A percentile compares a stretch with the other conserved stretches of the same genome.
phyloP scores from a whole-genome alignment of 305 asterid genomes.

The Plantago lanceolata region DNA sequence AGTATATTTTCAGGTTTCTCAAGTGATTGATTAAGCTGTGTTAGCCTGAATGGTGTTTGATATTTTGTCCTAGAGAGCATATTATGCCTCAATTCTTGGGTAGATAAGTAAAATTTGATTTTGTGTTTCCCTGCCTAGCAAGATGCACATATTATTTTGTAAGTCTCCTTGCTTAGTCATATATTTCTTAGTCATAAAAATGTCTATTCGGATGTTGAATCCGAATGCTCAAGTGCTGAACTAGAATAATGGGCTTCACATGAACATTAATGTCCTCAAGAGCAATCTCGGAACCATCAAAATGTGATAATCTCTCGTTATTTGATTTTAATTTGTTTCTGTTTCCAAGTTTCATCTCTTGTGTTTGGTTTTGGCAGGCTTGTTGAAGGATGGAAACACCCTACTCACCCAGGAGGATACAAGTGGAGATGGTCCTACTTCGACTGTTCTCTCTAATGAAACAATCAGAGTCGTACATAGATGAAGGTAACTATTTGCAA shows the following conservation, averaged over 20 bases:
- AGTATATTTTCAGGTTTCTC: too few relatives aligned
- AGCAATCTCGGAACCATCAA: slow-evolving; percentile 95
- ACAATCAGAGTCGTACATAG: slow-evolving; percentile 90
- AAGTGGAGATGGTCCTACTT: slow-evolving; percentile 98
- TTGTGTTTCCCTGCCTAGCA: too few relatives aligned
- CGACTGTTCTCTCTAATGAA: slow-evolving; percentile 97
- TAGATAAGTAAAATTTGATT: too few relatives aligned
- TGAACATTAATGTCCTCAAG: slow-evolving; percentile 95
- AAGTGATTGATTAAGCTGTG: too few relatives aligned
- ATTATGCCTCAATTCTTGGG: too few relatives aligned
- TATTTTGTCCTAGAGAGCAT: too few relatives aligned
- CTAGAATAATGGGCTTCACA: slow-evolving; percentile 97
- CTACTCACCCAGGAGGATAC: slow-evolving; percentile 92
- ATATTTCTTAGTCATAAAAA: too few relatives aligned
- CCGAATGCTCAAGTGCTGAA: slow-evolving; percentile 99
- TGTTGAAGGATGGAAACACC: slow-evolving; percentile 98
- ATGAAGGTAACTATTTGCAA: slow-evolving; percentile 60
- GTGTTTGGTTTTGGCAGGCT: slow-evolving; percentile 51
- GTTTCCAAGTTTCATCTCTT: not conserved
- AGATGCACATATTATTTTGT: too few relatives aligned
- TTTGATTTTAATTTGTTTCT: not conserved
- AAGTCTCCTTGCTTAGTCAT: too few relatives aligned
- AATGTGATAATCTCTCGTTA: slow-evolving; percentile 40
- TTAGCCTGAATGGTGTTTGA: too few relatives aligned
- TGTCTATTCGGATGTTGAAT: slow-evolving; percentile 89